Evolutionary conservation across 2,329 filamentous ascomycete genomes (phyloP).

Genomic region (Leptographium flavum): DNA sequence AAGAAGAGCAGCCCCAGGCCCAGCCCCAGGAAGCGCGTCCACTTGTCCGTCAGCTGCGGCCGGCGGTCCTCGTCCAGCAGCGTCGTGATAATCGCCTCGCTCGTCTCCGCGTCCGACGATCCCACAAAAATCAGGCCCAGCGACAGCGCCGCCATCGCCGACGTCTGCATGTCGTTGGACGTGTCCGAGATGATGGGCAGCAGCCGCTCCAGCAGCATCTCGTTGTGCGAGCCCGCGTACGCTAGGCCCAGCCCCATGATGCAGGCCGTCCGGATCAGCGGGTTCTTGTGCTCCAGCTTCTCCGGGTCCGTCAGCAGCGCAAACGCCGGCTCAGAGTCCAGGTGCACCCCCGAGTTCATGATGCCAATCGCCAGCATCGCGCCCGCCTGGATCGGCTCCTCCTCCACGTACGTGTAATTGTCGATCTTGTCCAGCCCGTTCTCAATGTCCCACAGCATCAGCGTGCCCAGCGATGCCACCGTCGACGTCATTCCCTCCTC

Average conservation of each 20-base stretch:
- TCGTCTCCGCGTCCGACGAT: slow-evolving; percentile 80
- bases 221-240: slow-evolving; percentile 88
- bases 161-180: slow-evolving; percentile 81
- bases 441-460: slow-evolving; percentile 89
- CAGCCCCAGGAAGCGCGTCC: slow-evolving; percentile 92
- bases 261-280: slow-evolving; percentile 63
- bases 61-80: slow-evolving; percentile 87
- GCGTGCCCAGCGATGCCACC: slow-evolving; percentile 79
- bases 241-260: slow-evolving; percentile 95
- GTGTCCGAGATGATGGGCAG: slow-evolving; percentile 80
- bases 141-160: slow-evolving; percentile 86
- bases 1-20: slow-evolving; percentile 91
- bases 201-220: slow-evolving; percentile 71
- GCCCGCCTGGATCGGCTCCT: slow-evolving; percentile 76
- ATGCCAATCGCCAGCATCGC: slow-evolving; percentile 89
- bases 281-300: slow-evolving; percentile 65
- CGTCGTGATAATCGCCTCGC: slow-evolving; percentile 81
- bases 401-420: slow-evolving; percentile 74
- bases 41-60: slow-evolving; percentile 89
- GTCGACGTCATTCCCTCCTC: slow-evolving; percentile 96
- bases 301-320: slow-evolving; percentile 71
- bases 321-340: slow-evolving; percentile 81
- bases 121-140: slow-evolving; percentile 87
- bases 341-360: slow-evolving; percentile 80
- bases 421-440: slow-evolving; percentile 87